phyloP scores from a whole-genome alignment of 2,329 filamentous ascomycete genomes.

The Cladosporium sp. region DNA sequence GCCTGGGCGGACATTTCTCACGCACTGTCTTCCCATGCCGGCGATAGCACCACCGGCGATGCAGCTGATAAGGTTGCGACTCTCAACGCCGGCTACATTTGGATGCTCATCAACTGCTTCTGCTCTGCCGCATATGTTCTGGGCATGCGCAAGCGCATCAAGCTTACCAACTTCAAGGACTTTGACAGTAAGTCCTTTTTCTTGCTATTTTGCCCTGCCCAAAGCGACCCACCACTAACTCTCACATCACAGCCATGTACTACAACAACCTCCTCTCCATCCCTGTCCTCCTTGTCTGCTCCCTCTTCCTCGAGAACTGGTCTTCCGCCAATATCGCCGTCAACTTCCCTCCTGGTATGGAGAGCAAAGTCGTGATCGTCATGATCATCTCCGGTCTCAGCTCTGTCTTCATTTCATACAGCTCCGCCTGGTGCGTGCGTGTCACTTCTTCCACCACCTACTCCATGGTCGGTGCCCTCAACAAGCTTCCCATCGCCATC shows the following conservation, averaged over 20 bases:
- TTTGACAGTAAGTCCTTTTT: constrained; percentile 80
- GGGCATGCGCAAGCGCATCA: constrained; percentile 96
- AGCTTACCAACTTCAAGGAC: constrained; percentile 99
- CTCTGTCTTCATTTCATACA: constrained; percentile 98
- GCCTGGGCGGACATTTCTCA: constrained; percentile 96
- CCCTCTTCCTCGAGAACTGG: constrained; percentile 87
- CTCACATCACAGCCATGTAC: constrained; percentile 72
- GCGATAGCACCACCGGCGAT: constrained; percentile 44
- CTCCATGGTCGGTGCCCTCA: constrained; percentile 95
- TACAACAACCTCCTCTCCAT: constrained; percentile 99
- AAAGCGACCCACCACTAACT: constrained; percentile 9
- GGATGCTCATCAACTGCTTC: constrained; percentile 97
- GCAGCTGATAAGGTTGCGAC: constrained; percentile 72
- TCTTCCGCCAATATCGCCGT: constrained; percentile 72
- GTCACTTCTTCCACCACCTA: constrained; percentile 97
- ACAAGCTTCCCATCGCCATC: constrained; percentile 94
- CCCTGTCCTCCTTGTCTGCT: constrained; percentile 78
- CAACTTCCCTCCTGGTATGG: constrained; percentile 72
- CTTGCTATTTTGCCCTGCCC: no score
- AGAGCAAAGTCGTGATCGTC: constrained; percentile 65
- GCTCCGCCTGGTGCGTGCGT: constrained; percentile 96
- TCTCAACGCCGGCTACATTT: constrained; percentile 89
- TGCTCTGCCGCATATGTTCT: constrained; percentile 87
- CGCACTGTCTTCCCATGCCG: constrained; percentile 58
- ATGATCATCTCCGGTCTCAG: constrained; percentile 93